phyloP scores from a whole-genome alignment of 2,329 filamentous ascomycete genomes.

The Colletotrichum destructivum region DNA sequence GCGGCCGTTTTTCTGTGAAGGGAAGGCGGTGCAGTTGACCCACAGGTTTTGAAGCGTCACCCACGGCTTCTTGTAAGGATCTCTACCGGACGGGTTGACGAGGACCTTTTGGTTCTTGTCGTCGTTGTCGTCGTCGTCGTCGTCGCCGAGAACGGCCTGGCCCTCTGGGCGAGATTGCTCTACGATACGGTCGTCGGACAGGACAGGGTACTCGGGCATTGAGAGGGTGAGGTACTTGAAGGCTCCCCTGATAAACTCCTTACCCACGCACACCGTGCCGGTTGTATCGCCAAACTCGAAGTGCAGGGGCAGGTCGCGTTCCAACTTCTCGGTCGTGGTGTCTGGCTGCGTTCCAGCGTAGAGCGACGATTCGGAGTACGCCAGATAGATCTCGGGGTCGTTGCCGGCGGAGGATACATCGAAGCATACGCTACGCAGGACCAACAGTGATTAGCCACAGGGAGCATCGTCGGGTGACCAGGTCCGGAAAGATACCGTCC shows the following conservation, averaged over 20 bases:
- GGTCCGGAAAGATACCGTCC: conserved; percentile 50
- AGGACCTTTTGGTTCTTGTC: background rate
- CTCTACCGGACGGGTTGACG: conserved; percentile 24
- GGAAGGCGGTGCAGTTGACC: conserved; percentile 59
- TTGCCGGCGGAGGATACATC: conserved; percentile 48
- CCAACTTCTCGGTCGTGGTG: conserved; percentile 46
- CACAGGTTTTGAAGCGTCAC: conserved; percentile 53
- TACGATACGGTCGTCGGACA: conserved; percentile 23
- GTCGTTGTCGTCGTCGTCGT: background rate
- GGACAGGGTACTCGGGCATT: conserved; percentile 56
- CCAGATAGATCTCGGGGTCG: conserved; percentile 47
- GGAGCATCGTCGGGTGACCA: background rate
- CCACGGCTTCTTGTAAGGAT: conserved; percentile 45
- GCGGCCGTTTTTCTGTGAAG: conserved; percentile 61
- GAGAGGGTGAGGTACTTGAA: conserved; percentile 61
- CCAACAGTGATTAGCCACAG: conserved; percentile 12
- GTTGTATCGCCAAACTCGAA: conserved; percentile 48
- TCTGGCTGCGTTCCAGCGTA: conserved; percentile 45
- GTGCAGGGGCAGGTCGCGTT: conserved; percentile 46
- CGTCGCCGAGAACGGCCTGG: conserved; percentile 43
- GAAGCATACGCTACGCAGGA: conserved; percentile 51
- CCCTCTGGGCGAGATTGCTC: conserved; percentile 46
- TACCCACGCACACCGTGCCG: conserved; percentile 52
- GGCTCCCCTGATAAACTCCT: conserved; percentile 54
- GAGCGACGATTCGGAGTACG: conserved; percentile 46